Evolutionary conservation across 441 rosid species (phyloP).

Genomic region (Omphalea diandra): DNA sequence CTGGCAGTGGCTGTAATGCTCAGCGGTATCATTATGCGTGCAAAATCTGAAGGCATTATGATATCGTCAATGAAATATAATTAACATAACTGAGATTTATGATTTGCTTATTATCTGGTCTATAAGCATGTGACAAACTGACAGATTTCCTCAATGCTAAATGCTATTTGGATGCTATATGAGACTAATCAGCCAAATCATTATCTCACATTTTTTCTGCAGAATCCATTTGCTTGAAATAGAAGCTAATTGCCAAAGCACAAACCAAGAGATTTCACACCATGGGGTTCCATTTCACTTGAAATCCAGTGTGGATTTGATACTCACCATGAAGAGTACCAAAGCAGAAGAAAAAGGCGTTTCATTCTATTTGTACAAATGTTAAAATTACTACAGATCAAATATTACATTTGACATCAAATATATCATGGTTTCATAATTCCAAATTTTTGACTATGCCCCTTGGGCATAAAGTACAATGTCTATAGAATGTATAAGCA

Average conservation of each 20-base stretch:
- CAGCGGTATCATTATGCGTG: not conserved
- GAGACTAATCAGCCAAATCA: not conserved
- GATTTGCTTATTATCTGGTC: not conserved
- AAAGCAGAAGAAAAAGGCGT: not conserved
- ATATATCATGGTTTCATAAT: not conserved
- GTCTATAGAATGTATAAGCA: not conserved
- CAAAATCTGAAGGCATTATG: not conserved
- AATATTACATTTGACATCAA: not conserved
- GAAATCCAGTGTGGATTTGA: not conserved
- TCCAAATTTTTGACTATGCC: not conserved
- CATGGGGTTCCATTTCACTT: not conserved
- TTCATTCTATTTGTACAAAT: not conserved
- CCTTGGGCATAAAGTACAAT: constrained; percentile 7
- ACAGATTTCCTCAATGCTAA: too few relatives aligned
- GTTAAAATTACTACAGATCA: not conserved
- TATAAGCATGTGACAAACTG: too few relatives aligned
- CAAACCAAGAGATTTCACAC: not conserved
- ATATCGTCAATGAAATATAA: not conserved
- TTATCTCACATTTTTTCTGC: not conserved
- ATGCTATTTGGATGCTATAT: not conserved
- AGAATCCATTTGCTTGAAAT: not conserved
- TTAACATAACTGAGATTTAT: not conserved
- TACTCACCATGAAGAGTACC: too few relatives aligned
- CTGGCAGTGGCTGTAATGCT: not conserved
- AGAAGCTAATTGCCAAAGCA: not conserved